phyloP scores from a whole-genome alignment of 257 asterid genomes.

The Paulownia fortunei region DNA sequence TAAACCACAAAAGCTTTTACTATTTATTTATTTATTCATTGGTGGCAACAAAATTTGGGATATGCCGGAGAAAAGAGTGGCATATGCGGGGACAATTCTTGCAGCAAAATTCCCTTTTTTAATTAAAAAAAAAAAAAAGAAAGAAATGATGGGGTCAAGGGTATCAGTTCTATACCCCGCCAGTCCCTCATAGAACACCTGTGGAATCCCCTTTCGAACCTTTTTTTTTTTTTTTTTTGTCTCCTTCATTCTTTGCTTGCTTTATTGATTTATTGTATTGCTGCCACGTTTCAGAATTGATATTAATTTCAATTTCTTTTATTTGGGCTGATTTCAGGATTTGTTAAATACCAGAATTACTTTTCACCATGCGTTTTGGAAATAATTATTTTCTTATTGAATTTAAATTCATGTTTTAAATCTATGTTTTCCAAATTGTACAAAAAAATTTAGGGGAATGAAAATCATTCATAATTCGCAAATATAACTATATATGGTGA shows the following conservation, averaged over 20 bases:
- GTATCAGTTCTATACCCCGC: conserved; percentile 25
- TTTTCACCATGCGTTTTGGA: too few species aligned
- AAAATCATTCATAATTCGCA: too few species aligned
- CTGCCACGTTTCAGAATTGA: conserved; percentile 8
- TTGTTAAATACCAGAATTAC: background rate
- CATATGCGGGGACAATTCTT: conserved; percentile 49
- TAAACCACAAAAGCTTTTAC: background rate
- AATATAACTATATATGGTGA: too few species aligned
- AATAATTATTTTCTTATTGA: too few species aligned
- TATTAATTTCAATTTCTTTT: background rate
- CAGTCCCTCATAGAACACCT: background rate
- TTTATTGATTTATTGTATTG: background rate
- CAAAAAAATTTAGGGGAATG: too few species aligned
- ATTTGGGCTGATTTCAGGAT: background rate
- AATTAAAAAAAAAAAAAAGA: background rate
- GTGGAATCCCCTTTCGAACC: background rate
- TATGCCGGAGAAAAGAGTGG: conserved; percentile 41
- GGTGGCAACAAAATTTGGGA: conserved; percentile 33
- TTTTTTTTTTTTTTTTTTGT: background rate
- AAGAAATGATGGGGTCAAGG: conserved; percentile 17
- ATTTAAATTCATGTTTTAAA: too few species aligned
- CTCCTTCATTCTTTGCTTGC: background rate
- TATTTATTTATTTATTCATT: background rate
- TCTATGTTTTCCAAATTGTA: too few species aligned
- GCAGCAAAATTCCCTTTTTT: background rate